Base-by-base conservation (phyloP, 2,329 filamentous ascomycete species). In the Chaetomiaceae sp. region DNA sequence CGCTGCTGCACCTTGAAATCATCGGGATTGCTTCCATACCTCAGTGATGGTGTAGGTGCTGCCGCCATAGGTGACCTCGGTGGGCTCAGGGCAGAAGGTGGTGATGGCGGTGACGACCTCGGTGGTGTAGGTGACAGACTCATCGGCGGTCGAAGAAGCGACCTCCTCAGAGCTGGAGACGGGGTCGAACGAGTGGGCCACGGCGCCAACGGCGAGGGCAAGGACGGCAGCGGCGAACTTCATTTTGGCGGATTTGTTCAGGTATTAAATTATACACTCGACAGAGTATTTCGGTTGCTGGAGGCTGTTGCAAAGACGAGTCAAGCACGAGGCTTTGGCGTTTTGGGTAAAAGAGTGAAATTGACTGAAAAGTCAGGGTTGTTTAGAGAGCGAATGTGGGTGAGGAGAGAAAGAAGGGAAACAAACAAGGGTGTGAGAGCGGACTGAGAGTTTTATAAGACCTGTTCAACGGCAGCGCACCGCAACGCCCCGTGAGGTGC, bases 21-120 rank as follows among this genome's bases (percentile, higher is more conserved):
- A n/a, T n/a, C n/a, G 7, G 4, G 5, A 32, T 18, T 2, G 3
- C 13, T 33, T 51, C n/a, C 75, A 56, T 75, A 81, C 80, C 73
- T 78, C 74, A 60, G 83, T 83, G 72, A 89, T 75, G 64, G 79
- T 85, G 78, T 86, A 87, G 72, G 84, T 87, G 69, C 78, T 75
- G 71, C 71, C 75, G 67, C 77, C 79, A 73, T 86, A 76, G 65
- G 78, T 80, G 71, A 89, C 71, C 63, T 75, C 70, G 63, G 86
- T 89, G 60, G 86, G 69, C 61, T 67, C 75, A 20, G 86, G 85
- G 82, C 87, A 90, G 81, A 78, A 88, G 67, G 86, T 90, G 72
- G 79, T 83, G 75, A 81, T 81, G 54, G 74, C 71, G 54, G 81
- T 83, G 60, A 89, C 79, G 61, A 82, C 74, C 76, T 86, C 81